Evolutionary conservation across 179 eudicot genomes (phyloP), one percentile per base, ranked within the genome.

Genomic region (Pouteria campechiana): DNA sequence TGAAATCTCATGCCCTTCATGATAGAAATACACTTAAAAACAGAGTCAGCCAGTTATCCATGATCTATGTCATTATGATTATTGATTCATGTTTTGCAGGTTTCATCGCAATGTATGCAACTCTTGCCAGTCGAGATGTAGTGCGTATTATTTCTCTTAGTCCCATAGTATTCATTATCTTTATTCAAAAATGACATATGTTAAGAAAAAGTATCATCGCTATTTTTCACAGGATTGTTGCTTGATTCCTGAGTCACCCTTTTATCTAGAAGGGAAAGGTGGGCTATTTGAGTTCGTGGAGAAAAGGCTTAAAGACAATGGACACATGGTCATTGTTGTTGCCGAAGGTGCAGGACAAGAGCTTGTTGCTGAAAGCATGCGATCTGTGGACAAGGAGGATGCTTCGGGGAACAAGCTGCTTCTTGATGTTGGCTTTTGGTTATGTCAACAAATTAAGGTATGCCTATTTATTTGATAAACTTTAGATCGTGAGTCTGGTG

Each of bases 301-400:
- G 60, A 72, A 49, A 41, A 56, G 87, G 17, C 77, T 90, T 3
- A 81, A 72, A 63, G 93, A 81, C 33, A 63, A 74, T 2, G 93
- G 97, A 14, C 97, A 89, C 57, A 84, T 89, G 97, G 97, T 90
- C 7, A 79, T 90, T 38, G 98, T 90, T 49, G 67, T 81, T 20
- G 98, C 98, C n/a, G 98, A 90, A 72, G 97, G 97, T 27, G 97
- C 92, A 17, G 95, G 93, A n/a, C 71, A 68, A 31, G 78, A 72
- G 25, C 62, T 72, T 11, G 51, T 68, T 10, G 37, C 62, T 18
- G 89, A 76, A 64, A 68, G 56, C 45, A 50, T 64, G 36, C 32
- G 14, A 21, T 32, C 50, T 41, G 44, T 25, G n/a, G 68, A 74
- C 34, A 67, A 74, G 47, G 52, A 71, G 46, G 97, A 81, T 70